Conservation (phyloP, 768 basidiomycete genomes). For the Boletus edulis region DNA sequence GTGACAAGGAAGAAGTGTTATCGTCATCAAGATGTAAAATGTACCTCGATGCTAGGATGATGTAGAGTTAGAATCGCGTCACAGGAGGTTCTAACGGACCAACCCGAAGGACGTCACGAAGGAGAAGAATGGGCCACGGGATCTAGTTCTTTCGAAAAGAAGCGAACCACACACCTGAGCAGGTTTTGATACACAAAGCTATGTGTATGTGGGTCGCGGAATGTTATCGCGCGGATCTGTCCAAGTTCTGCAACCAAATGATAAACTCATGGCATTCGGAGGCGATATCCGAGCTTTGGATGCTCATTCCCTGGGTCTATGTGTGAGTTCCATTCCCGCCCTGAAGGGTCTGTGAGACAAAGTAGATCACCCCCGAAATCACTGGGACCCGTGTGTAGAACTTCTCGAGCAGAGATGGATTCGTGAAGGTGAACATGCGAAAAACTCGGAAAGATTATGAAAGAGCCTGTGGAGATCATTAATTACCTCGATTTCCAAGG, state of each 20-base stretch:
- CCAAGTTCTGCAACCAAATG: constrained; percentile 25
- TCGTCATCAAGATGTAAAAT: constrained; percentile 23
- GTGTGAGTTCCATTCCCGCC: constrained; percentile 24
- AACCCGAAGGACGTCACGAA: constrained; percentile 32
- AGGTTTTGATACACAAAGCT: constrained; percentile 35
- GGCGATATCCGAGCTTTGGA: constrained; percentile 16
- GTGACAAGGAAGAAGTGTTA: constrained; percentile 5
- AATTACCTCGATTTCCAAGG: constrained; percentile 14
- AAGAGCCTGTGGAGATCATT: constrained; percentile 21
- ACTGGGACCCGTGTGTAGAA: neutral
- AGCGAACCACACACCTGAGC: constrained; percentile 33
- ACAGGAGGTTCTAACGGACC: constrained; percentile 25
- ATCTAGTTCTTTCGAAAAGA: constrained; percentile 17
- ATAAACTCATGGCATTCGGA: constrained; percentile 26
- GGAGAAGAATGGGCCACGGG: constrained; percentile 26
- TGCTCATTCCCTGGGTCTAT: constrained; percentile 7
- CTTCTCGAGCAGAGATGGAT: constrained; percentile 14
- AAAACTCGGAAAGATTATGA: constrained; percentile 44
- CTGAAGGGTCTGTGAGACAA: constrained; percentile 32
- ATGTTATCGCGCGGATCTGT: constrained; percentile 21
- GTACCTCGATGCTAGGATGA: constrained; percentile 28
- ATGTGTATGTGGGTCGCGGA: constrained; percentile 26
- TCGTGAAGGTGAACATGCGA: constrained; percentile 28
- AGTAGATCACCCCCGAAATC: constrained; percentile 15
- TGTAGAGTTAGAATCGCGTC: constrained; percentile 28